Conservation (phyloP, 805 yeast genomes). For the Metschnikowia amazonensis region DNA sequence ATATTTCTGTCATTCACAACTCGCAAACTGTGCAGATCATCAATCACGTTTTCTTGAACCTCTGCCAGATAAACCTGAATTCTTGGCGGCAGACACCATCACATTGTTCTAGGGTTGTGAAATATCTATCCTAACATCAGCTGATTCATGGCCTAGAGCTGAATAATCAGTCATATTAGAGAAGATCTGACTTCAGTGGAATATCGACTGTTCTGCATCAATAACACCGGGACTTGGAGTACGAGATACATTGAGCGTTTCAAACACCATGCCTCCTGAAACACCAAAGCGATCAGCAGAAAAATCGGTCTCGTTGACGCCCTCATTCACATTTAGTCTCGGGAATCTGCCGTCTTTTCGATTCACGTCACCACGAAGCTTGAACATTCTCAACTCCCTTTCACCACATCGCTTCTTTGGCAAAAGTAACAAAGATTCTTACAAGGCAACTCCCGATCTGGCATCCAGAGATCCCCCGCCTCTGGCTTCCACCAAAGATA, state of each 20-base stretch:
- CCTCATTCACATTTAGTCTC: slow-evolving; percentile 37
- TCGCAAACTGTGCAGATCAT: too few relatives aligned
- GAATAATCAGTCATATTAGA: background rate
- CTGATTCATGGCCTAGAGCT: background rate
- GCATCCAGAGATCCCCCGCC: background rate
- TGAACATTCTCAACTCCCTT: slow-evolving; percentile 23
- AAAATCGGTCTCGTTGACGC: slow-evolving; percentile 20
- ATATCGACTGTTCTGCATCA: background rate
- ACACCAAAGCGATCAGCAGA: slow-evolving; percentile 13
- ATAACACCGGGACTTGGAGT: background rate
- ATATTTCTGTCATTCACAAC: too few relatives aligned
- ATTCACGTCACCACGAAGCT: slow-evolving; percentile 32
- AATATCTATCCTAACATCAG: background rate
- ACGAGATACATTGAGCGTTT: background rate
- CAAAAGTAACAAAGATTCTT: slow-evolving; percentile 11
- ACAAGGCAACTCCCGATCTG: background rate
- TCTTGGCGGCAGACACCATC: background rate
- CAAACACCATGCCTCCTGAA: slow-evolving; percentile 13
- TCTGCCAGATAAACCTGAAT: background rate
- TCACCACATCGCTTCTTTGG: slow-evolving; percentile 34
- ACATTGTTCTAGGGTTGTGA: background rate
- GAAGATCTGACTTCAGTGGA: background rate
- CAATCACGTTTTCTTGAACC: background rate
- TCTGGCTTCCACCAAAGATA: background rate
- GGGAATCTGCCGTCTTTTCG: slow-evolving; percentile 44